Conservation (phyloP, 2,329 filamentous ascomycete genomes). For the Blastomyces percursus region DNA sequence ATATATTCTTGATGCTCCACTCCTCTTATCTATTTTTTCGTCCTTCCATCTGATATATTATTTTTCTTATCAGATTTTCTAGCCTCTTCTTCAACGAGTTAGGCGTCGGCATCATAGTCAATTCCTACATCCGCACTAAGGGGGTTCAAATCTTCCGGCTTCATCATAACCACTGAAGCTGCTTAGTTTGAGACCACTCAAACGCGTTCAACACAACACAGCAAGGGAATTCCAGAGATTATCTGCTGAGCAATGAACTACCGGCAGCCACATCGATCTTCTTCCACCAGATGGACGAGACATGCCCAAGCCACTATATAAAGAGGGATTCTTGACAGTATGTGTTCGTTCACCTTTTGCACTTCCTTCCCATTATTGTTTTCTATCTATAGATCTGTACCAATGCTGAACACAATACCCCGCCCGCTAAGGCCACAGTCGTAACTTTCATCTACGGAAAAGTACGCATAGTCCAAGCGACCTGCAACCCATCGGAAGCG, state of each 20-base stretch:
- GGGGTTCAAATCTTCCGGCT: conserved; percentile 3
- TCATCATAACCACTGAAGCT: conserved; percentile 7
- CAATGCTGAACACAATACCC: no score
- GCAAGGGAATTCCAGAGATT: conserved; percentile 5
- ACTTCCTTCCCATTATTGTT: no score
- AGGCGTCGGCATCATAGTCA: background rate
- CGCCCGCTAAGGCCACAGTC: no score
- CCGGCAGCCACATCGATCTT: conserved; percentile 10
- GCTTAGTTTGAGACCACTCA: conserved; percentile 8
- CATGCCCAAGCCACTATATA: conserved; percentile 9
- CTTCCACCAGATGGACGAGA: conserved; percentile 12
- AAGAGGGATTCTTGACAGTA: conserved; percentile 10
- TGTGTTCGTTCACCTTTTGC: no score
- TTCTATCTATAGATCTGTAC: no score
- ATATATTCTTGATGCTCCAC: background rate
- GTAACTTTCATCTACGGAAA: no score
- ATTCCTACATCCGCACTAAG: conserved; percentile 3
- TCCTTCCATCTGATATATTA: no score
- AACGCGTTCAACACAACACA: background rate
- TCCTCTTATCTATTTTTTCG: background rate
- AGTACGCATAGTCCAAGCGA: no score
- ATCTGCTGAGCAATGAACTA: conserved; percentile 11
- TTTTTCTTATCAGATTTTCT: conserved; percentile 4
- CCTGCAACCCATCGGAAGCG: no score
- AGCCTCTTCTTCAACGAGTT: conserved; percentile 1